A percentile compares a stretch with the other conserved stretches of the same genome.
phyloP scores from a whole-genome alignment of 192 early-diverging fungal species.

The Backusella mclennaniae region DNA sequence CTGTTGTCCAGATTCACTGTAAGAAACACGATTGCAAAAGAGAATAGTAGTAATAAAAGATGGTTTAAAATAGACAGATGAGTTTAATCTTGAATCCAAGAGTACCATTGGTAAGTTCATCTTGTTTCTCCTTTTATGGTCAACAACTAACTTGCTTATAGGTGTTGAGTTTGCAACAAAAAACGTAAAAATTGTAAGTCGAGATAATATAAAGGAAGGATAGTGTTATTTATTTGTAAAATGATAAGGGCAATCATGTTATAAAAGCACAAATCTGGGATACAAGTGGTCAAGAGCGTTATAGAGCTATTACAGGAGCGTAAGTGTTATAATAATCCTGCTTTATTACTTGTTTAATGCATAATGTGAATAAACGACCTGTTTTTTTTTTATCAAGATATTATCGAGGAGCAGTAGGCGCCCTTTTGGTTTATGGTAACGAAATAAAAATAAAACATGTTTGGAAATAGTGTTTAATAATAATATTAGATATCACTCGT shows the following conservation, averaged over 20 bases:
- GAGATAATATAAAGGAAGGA: background rate
- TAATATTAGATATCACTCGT: conserved; percentile 41
- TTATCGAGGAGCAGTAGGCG: conserved; percentile 94
- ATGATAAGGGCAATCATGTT: conserved; percentile 12
- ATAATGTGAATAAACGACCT: background rate
- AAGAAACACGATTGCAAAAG: conserved; percentile 21
- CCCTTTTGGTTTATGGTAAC: conserved; percentile 86
- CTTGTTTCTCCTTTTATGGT: background rate
- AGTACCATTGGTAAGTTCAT: conserved; percentile 80
- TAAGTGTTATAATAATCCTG: conserved; percentile 15
- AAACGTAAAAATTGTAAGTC: conserved; percentile 37
- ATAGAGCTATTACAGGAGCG: conserved; percentile 82
- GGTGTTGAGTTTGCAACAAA: conserved; percentile 50
- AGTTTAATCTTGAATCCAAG: conserved; percentile 97
- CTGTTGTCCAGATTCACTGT: conserved; percentile 73
- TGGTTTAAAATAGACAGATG: conserved; percentile 53
- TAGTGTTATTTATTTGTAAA: background rate
- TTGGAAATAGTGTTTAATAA: too few relatives aligned
- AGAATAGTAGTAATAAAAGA: background rate
- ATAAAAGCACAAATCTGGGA: conserved; percentile 64
- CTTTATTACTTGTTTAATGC: background rate
- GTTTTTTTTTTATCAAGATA: conserved; percentile 54
- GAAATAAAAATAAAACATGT: background rate
- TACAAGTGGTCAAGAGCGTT: conserved; percentile 93
- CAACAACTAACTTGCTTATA: background rate